Evolutionary conservation across 1,284 basidiomycete species (phyloP).

Genomic region (Somion occarium): DNA sequence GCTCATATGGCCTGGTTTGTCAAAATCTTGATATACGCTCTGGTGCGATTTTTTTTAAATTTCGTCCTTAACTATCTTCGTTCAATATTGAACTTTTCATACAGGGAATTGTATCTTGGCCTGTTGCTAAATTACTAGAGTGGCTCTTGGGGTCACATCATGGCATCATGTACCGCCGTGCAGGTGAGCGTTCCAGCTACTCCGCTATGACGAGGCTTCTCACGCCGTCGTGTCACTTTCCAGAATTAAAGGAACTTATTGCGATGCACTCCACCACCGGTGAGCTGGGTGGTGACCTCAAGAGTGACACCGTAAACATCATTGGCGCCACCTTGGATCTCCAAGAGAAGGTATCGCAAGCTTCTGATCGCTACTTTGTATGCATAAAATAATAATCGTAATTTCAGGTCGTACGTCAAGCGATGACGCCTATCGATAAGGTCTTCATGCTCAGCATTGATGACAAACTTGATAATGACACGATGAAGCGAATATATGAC

Average conservation of each 20-base stretch:
- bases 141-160: slow-evolving; percentile 56
- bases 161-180: slow-evolving; percentile 52
- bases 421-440: slow-evolving; percentile 77
- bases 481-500: slow-evolving; percentile 66
- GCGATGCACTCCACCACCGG: slow-evolving; percentile 57
- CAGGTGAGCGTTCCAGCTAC: slow-evolving; percentile 10
- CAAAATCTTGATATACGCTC: slow-evolving; percentile 56
- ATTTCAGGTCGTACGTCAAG: slow-evolving; percentile 29
- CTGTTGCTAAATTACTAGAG: slow-evolving; percentile 68
- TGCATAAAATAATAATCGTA: background rate
- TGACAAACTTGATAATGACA: slow-evolving; percentile 72
- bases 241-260: slow-evolving; percentile 68
- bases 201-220: background rate
- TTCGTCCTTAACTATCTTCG: background rate
- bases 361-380: background rate
- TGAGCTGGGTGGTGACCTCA: slow-evolving; percentile 60
- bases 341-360: slow-evolving; percentile 48
- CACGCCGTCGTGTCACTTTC: background rate
- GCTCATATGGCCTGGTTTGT: slow-evolving; percentile 85
- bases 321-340: slow-evolving; percentile 72
- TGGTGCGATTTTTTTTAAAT: slow-evolving; percentile 40
- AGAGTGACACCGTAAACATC: slow-evolving; percentile 68
- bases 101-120: slow-evolving; percentile 77
- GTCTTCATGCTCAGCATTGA: slow-evolving; percentile 82
- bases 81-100: background rate